Percentiles rank a stretch among this genome's conserved stretches.
Conservation (phyloP, 1,139 yeast species). For the Saccharomyces pastorianus region DNA sequence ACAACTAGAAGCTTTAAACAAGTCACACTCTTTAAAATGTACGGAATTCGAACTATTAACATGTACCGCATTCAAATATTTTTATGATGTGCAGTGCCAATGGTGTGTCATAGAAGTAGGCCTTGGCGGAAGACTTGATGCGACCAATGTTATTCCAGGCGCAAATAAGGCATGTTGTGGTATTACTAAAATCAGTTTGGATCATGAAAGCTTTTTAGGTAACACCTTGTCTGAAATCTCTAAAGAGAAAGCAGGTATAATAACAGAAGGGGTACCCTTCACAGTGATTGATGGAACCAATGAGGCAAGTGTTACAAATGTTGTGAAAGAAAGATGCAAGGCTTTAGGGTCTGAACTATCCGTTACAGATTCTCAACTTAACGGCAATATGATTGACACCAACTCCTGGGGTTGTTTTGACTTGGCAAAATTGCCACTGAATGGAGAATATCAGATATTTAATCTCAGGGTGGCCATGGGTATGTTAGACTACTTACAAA, state of each 20-base stretch:
- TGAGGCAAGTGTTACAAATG: slow-evolving; percentile 41
- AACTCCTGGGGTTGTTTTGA: slow-evolving; percentile 32
- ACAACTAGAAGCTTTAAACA: slow-evolving; percentile 31
- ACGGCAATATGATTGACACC: slow-evolving; percentile 14
- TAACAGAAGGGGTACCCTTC: slow-evolving; percentile 47
- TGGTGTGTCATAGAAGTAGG: slow-evolving; percentile 86
- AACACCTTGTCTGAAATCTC: slow-evolving; percentile 57
- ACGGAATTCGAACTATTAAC: slow-evolving; percentile 84
- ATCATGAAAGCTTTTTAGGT: slow-evolving; percentile 75
- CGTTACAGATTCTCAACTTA: slow-evolving; percentile 17
- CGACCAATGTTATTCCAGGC: slow-evolving; percentile 60
- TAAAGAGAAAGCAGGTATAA: slow-evolving; percentile 73
- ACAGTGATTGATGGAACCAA: slow-evolving; percentile 72
- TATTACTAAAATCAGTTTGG: slow-evolving; percentile 76
- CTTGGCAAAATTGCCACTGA: slow-evolving; percentile 38
- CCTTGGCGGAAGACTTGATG: slow-evolving; percentile 79
- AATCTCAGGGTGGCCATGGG: slow-evolving; percentile 67
- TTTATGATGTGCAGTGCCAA: slow-evolving; percentile 50
- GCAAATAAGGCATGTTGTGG: slow-evolving; percentile 50
- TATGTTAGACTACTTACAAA: slow-evolving; percentile 38
- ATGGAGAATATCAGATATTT: slow-evolving; percentile 63
- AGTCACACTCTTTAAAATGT: slow-evolving; percentile 44
- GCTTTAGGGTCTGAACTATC: slow-evolving; percentile 19
- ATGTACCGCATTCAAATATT: slow-evolving; percentile 73
- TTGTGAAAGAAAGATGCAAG: slow-evolving; percentile 27